Base-by-base conservation (phyloP, 306 rosid species). In the Sphenostylis stenocarpa region DNA sequence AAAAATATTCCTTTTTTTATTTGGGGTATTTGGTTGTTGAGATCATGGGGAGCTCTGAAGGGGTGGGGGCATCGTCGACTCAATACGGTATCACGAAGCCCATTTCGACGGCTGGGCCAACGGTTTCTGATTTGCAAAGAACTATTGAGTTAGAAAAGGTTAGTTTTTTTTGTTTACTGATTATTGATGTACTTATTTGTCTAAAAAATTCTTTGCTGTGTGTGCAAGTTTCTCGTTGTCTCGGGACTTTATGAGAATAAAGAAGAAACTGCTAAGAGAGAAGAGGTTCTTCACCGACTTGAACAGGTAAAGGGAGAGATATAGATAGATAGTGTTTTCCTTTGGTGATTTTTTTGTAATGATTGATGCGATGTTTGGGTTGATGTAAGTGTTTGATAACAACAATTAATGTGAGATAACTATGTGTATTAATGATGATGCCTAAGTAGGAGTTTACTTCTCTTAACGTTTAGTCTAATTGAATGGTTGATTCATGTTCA, bases 71-170 rank as follows among this genome's bases (percentile, higher is more conserved):
- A 36, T 39, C 89, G 49, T 60, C 77, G 56, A 23, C 72, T 69
- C 87, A 85, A 65, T 75, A 65, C 6, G 98, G 94, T 6, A 94
- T 90, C 48, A 90, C 98, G 0, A 84, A 87, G 72, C 87, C 98
- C 2, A 82, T 90, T 67, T 89, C 96, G 20, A 68, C 16, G 78
- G 88, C 96, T 33, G 93, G 90, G 11, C 96, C 98, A 1, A 78
- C 76, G 1, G 80, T 29, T 31, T 45, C 77, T 52, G 98, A 93
- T 61, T 58, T 73, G 19, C 88, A 85, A 61, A 83, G 86, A 53
- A 86, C 77, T 75, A 33, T 26, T 13, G 84, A 87, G 67, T 77
- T 90, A 26, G 87, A 93, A 66, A 93, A 91, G 96, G 98, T 93
- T 62, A 11, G 60, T 14, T 49, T 71, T 12, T 58, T 58, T n/a